These are phyloP conservation scores for Ambrosia trifida DNA, from an alignment of 129 eudicot species.

Conservation along the genomic window DNA sequence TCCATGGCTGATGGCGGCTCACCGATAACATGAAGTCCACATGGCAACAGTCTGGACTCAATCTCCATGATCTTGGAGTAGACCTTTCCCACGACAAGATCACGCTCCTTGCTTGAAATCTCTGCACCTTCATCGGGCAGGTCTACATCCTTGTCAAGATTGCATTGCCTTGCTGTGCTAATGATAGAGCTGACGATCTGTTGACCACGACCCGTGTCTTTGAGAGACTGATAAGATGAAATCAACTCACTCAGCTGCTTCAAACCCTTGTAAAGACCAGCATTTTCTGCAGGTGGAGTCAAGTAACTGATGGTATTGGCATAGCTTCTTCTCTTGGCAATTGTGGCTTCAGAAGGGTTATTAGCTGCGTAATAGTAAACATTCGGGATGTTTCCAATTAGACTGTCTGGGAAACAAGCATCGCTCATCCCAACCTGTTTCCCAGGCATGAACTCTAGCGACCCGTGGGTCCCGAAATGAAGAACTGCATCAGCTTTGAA, in stretches of 20 bases:
- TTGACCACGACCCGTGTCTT: slow-evolving; percentile 93
- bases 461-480: slow-evolving; percentile 97
- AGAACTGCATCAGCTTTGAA: slow-evolving; percentile 95
- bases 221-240: slow-evolving; percentile 90
- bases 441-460: slow-evolving; percentile 99
- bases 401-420: slow-evolving; percentile 89
- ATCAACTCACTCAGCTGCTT: slow-evolving; percentile 97
- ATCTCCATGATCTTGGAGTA: slow-evolving; percentile 99
- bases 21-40: slow-evolving; percentile 98
- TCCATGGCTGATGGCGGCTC: slow-evolving; percentile 99
- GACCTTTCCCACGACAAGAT: slow-evolving; percentile 90
- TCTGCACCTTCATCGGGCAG: slow-evolving; percentile 89
- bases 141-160: slow-evolving; percentile 97
- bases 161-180: slow-evolving; percentile 95
- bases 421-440: slow-evolving; percentile 99
- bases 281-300: slow-evolving; percentile 99
- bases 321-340: slow-evolving; percentile 91
- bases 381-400: slow-evolving; percentile 93
- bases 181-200: slow-evolving; percentile 93
- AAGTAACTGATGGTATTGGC: slow-evolving; percentile 95
- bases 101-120: slow-evolving; percentile 72
- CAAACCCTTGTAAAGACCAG: slow-evolving; percentile 97
- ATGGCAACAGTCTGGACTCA: slow-evolving; percentile 87
- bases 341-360: slow-evolving; percentile 96
- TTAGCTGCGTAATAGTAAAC: slow-evolving; percentile 95